These are phyloP conservation scores for Pleurotus tuber-regium DNA, from an alignment of 768 basidiomycete species.

Conservation along the genomic window DNA sequence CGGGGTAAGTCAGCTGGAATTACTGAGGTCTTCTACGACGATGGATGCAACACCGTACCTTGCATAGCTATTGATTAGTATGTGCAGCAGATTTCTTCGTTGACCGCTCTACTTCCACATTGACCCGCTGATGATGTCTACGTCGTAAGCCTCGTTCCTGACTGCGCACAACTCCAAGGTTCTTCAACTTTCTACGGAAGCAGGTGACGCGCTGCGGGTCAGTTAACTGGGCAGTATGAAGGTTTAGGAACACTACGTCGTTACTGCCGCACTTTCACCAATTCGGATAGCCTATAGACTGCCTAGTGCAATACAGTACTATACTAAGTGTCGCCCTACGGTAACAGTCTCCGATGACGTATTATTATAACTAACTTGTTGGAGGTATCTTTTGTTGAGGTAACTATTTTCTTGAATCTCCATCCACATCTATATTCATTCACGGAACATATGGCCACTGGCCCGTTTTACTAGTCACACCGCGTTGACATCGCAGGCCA, in stretches of 20 bases:
- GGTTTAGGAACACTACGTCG: background rate
- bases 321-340: background rate
- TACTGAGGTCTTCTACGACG: too few relatives aligned
- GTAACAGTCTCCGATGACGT: background rate
- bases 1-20: too few relatives aligned
- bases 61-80: too few relatives aligned
- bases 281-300: too few relatives aligned
- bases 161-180: slow-evolving; percentile 4
- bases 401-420: too few relatives aligned
- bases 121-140: background rate
- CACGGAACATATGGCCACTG: background rate
- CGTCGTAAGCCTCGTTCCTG: slow-evolving; percentile 2
- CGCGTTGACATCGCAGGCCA: too few relatives aligned
- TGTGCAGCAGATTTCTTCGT: background rate
- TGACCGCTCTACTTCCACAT: slow-evolving; percentile 11
- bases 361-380: background rate
- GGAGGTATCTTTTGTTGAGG: too few relatives aligned
- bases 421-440: background rate
- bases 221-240: background rate
- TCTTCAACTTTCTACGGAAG: background rate
- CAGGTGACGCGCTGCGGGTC: slow-evolving; percentile 1
- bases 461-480: too few relatives aligned
- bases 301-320: too few relatives aligned
- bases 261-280: background rate
- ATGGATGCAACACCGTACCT: too few relatives aligned